These are phyloP conservation scores for Ceratobasidium sp. DNA, from an alignment of 1,284 basidiomycete species.

Conservation along the genomic window DNA sequence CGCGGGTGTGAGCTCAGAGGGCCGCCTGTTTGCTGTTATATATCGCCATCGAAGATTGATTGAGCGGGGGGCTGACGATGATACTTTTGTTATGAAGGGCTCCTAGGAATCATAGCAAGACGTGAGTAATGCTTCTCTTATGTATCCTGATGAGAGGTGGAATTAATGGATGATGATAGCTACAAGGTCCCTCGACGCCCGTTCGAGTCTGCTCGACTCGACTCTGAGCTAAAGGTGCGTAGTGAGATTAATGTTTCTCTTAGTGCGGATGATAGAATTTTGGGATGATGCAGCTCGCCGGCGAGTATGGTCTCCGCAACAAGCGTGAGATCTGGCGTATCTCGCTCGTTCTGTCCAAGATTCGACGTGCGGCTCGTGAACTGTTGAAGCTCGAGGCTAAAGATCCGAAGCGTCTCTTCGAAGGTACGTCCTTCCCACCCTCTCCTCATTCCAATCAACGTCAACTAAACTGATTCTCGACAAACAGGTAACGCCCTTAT, in stretches of 20 bases:
- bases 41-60: no score
- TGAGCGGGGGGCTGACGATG: no score
- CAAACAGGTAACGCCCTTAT: slow-evolving; percentile 91
- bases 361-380: slow-evolving; percentile 99
- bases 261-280: background rate
- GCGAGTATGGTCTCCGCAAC: slow-evolving; percentile 99
- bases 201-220: slow-evolving; percentile 98
- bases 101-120: slow-evolving; percentile 89
- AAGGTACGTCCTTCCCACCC: slow-evolving; percentile 62
- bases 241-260: background rate
- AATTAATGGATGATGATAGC: slow-evolving; percentile 63
- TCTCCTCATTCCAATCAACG: background rate
- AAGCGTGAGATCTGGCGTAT: slow-evolving; percentile 99
- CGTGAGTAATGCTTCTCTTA: slow-evolving; percentile 67
- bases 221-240: slow-evolving; percentile 95
- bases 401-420: slow-evolving; percentile 99
- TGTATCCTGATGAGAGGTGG: slow-evolving; percentile 17
- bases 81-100: slow-evolving; percentile 68
- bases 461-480: no score
- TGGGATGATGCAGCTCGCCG: slow-evolving; percentile 78
- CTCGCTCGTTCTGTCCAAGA: slow-evolving; percentile 97
- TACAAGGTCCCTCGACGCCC: slow-evolving; percentile 99
- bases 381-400: slow-evolving; percentile 99
- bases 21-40: slow-evolving; percentile 21
- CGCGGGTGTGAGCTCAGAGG: slow-evolving; percentile 44